Evolutionary conservation across 192 early-diverging fungal species (phyloP).

Genomic region (Linnemannia schmuckeri): DNA sequence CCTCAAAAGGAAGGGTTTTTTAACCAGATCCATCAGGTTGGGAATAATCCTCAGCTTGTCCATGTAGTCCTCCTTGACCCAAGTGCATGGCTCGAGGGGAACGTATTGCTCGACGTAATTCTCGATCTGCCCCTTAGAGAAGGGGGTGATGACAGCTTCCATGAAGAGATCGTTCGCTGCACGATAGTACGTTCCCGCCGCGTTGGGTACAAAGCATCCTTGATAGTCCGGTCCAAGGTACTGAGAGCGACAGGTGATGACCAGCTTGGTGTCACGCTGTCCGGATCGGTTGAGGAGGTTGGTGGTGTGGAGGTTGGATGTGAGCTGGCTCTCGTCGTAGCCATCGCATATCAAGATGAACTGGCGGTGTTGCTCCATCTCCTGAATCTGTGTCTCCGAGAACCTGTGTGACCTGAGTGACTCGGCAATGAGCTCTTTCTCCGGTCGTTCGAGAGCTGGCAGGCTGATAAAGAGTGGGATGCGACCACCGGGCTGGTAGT

Average conservation of each 20-base stretch:
- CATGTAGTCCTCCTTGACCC: neutral
- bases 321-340: neutral
- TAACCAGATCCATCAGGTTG: neutral
- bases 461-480: neutral
- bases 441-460: neutral
- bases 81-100: neutral
- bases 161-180: neutral
- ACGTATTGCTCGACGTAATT: neutral
- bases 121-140: neutral
- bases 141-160: neutral
- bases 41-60: neutral
- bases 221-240: neutral
- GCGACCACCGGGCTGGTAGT: neutral
- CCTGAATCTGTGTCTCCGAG: neutral
- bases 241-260: neutral
- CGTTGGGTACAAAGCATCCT: neutral
- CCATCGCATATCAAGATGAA: conserved; percentile 4
- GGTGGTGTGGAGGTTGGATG: neutral
- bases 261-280: neutral
- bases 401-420: neutral
- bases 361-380: neutral
- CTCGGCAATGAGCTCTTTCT: neutral
- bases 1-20: neutral
- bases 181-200: too few species aligned
- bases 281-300: neutral